Conservation (phyloP, 192 early-diverging fungal genomes). For the Entrophospora sp. region DNA sequence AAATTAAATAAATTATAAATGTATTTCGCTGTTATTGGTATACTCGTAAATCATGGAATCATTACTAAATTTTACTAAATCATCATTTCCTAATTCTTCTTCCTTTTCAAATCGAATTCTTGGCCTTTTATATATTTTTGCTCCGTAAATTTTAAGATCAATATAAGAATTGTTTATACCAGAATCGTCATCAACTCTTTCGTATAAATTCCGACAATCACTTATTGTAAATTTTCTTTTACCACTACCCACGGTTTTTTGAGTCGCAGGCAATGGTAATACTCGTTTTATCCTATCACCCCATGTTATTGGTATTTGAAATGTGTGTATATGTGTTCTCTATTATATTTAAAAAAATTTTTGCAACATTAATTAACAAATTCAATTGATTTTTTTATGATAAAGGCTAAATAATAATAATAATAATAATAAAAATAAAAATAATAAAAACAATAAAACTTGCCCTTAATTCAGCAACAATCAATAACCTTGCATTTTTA, state of each 20-base stretch:
- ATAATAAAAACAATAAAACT: neutral
- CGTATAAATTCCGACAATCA: neutral
- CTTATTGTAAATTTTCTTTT: neutral
- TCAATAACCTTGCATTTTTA: neutral
- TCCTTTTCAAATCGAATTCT: neutral
- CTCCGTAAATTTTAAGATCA: neutral
- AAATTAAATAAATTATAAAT: no score
- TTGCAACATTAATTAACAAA: no score
- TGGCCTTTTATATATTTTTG: neutral
- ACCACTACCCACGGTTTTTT: neutral
- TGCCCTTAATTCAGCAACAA: neutral
- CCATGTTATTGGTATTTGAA: neutral
- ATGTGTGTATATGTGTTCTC: no score
- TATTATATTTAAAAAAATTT: neutral
- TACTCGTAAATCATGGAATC: no score
- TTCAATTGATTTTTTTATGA: no score
- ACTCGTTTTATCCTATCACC: constrained; percentile 1
- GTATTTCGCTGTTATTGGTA: no score
- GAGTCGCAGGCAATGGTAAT: neutral
- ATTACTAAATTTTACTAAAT: no score
- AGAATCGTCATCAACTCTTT: neutral
- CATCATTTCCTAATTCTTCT: neutral
- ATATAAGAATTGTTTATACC: neutral
- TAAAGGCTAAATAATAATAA: neutral
- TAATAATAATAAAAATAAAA: neutral